Conservation (phyloP, 257 asterid genomes). For the Salvia miltiorrhiza region DNA sequence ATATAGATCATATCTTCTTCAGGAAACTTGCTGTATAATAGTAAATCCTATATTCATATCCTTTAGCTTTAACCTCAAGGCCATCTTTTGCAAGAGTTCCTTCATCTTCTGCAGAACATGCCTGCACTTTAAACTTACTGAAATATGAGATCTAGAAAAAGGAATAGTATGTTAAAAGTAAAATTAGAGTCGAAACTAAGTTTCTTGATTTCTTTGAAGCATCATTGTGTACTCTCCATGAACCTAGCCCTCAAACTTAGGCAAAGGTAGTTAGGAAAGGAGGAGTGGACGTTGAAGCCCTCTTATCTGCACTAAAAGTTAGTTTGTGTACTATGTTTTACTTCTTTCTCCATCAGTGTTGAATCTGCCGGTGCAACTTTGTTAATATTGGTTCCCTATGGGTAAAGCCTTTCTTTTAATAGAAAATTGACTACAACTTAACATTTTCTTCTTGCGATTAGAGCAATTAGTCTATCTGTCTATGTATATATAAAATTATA, state of each 20-base stretch:
- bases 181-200: neutral
- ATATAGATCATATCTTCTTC: slow-evolving; percentile 3
- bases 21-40: neutral
- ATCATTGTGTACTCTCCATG: neutral
- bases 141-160: slow-evolving; percentile 14
- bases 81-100: neutral
- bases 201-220: slow-evolving; percentile 3
- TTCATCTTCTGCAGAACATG: slow-evolving; percentile 16
- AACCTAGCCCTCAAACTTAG: neutral
- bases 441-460: slow-evolving; percentile 5
- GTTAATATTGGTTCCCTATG: neutral
- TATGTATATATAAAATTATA: too few relatives aligned
- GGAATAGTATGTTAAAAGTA: slow-evolving; percentile 5
- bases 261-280: neutral
- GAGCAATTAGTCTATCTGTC: neutral
- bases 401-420: neutral
- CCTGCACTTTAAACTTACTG: neutral
- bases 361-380: neutral
- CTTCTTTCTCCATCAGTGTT: slow-evolving; percentile 5
- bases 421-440: neutral
- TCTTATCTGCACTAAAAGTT: neutral
- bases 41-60: neutral
- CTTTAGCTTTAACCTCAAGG: neutral
- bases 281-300: neutral
- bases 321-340: slow-evolving; percentile 7